Evolutionary conservation across 176 grass and related monocot genomes (phyloP), one percentile per base, ranked within the genome.

Genomic region (Carex parvula): DNA sequence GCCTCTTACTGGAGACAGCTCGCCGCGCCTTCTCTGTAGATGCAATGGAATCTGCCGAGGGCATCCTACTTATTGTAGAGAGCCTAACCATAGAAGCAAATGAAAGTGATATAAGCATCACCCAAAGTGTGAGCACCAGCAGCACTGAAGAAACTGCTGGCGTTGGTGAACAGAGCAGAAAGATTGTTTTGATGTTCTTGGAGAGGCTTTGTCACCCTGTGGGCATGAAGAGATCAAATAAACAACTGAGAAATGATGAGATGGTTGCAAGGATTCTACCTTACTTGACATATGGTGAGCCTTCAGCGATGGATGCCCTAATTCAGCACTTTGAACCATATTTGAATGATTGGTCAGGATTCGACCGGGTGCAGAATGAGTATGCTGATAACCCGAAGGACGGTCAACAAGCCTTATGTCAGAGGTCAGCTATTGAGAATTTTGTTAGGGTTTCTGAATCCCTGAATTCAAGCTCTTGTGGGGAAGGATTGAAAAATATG

Each of bases 251-350:
- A 65, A 95, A 98, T 87, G 91, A 98, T 86, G 95, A 98, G 83
- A 98, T 98, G 95, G 95, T 98, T 46, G 92, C 95, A 46, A 98
- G 95, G 88, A 98, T 98, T 73, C 81, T 98, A 75, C 95, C 95
- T 70, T 95, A 98, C 77, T 90, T 98, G 92, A 95, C 95, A 33
- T 98, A 98, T 65, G 95, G 95, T 32, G 92, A 98, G 61, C 88
- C 91, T 16, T 84, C 89, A 75, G 95, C 95, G 79, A 95, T 98
- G 95, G 92, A 95, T 90, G 91, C 91, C 84, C 86, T 98, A 56
- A 90, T 98, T 83, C 91, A 90, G 81, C 95, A 98, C 91, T 98
- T 98, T 90, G 86, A 98, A 55, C 92, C 95, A 8, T 98, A 93
- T 84, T 86, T 98, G 84, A 90, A 81, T 58, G 85, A 91, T 68